Evolutionary conservation across 495 filamentous ascomycete genomes (phyloP).

Genomic region (Talaromyces borbonicus): DNA sequence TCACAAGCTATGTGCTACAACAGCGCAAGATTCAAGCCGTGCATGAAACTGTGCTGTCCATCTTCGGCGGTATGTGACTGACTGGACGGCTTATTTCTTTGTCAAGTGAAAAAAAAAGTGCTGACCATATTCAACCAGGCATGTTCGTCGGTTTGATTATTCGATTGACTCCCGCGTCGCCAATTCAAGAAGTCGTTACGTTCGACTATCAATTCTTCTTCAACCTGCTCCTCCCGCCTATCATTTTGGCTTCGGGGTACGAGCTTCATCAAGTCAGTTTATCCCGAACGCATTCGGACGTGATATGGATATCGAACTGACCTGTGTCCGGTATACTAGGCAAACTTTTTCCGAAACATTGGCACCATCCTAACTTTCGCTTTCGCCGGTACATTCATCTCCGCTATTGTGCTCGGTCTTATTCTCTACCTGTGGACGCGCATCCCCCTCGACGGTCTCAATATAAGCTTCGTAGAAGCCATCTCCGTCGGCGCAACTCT

Average conservation of each 20-base stretch:
- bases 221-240: slow-evolving; percentile 92
- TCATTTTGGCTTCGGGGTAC: slow-evolving; percentile 94
- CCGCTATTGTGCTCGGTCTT: slow-evolving; percentile 80
- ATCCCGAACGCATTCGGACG: no score
- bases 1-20: slow-evolving; percentile 93
- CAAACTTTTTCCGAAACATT: slow-evolving; percentile 97
- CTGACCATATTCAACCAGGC: slow-evolving; percentile 40
- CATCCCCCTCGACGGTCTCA: slow-evolving; percentile 73
- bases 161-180: slow-evolving; percentile 64
- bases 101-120: slow-evolving; percentile 3
- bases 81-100: neutral
- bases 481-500: slow-evolving; percentile 92
- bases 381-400: slow-evolving; percentile 95
- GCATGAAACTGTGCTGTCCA: slow-evolving; percentile 95
- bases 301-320: no score
- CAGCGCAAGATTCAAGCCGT: slow-evolving; percentile 92
- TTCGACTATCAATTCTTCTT: slow-evolving; percentile 99
- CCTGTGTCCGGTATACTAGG: no score
- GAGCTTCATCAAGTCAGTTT: slow-evolving; percentile 76
- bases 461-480: slow-evolving; percentile 85
- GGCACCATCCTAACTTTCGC: slow-evolving; percentile 98
- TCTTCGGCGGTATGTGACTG: slow-evolving; percentile 75
- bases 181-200: slow-evolving; percentile 77
- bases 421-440: slow-evolving; percentile 83
- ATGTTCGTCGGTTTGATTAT: slow-evolving; percentile 94